Percentiles rank a stretch among this genome's conserved stretches.
Conservation (phyloP, 768 basidiomycete genomes). For the Psilocybe cubensis region DNA sequence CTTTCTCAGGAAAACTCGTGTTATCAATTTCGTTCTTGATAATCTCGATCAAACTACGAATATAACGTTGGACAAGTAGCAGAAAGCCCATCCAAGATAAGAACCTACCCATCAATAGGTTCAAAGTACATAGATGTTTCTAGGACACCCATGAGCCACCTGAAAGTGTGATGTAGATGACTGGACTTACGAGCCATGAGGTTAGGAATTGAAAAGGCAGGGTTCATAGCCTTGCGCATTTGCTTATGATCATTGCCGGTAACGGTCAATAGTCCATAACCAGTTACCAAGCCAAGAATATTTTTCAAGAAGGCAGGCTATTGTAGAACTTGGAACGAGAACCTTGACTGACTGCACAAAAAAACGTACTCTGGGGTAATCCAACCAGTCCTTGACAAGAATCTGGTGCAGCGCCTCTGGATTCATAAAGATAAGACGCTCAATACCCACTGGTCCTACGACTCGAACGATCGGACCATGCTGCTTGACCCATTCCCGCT, state of each 20-base stretch:
- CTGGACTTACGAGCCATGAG: conserved; percentile 37
- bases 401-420: conserved; percentile 49
- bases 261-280: conserved; percentile 49
- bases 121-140: conserved; percentile 54
- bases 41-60: conserved; percentile 34
- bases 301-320: conserved; percentile 48
- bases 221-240: conserved; percentile 54
- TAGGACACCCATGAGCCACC: conserved; percentile 15
- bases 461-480: conserved; percentile 46
- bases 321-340: not conserved
- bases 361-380: conserved; percentile 41
- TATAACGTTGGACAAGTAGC: not conserved
- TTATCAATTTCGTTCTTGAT: conserved; percentile 32
- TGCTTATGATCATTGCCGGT: conserved; percentile 51
- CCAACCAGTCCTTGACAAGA: conserved; percentile 44
- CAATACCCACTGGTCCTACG: conserved; percentile 48
- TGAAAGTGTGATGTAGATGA: not conserved
- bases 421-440: conserved; percentile 45
- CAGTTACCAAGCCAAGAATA: conserved; percentile 43
- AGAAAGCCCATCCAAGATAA: not conserved
- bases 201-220: conserved; percentile 51
- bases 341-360: not conserved
- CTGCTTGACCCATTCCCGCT: conserved; percentile 48
- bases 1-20: conserved; percentile 10
- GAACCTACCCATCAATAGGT: conserved; percentile 43